Base-by-base conservation (phyloP, 2,329 filamentous ascomycete genomes). In the Aureobasidium sp. region DNA sequence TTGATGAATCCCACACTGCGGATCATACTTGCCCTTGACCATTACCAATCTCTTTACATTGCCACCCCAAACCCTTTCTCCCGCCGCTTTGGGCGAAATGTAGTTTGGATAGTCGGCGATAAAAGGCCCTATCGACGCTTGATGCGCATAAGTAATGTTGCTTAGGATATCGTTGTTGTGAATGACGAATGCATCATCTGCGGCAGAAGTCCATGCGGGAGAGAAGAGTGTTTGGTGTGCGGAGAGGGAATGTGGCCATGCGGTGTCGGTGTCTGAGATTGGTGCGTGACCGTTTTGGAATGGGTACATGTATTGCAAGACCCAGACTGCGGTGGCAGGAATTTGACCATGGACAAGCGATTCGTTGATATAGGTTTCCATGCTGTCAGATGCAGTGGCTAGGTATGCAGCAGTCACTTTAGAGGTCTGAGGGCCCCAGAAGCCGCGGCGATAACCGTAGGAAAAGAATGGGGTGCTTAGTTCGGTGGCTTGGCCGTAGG, bases 21-120 rank as follows among this genome's bases (percentile, higher is more conserved):
- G 64, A 62, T 66, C 63, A 62, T 64, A 66, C 35, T 62, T 64
- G 39, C 39, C 33, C 61, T 66, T 64, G 31, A 66, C 47, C 33
- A 37, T n/a, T 22, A 63, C 53, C 22, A 66, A 31, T 39, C 61
- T 64, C 54, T 57, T 24, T 9, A 63, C 44, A 58, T 66, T 66
- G 6, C 58, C 53, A 15, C 60, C 59, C 39, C 57, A 64, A 6
- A 63, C 61, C 45, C 49, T 29, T 11, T 52, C 24, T 6, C 44
- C 64, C 31, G 50, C 45, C 12, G 47, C 61, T 17, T 50, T 49
- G 5, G 64, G 64, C 37, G 57, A 64, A 12, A 64, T 64, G 40
- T 64, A 64, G 44, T 65, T 65, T 17, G 63, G 60, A 47, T 64
- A 65, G 35, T 64, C 60, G 11, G 61, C 61, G 12, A 64, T 27